A percentile compares a stretch with the other conserved stretches of the same genome.
Conservation (phyloP, 192 early-diverging fungal genomes). For the Jimgerdemannia flammicorona region DNA sequence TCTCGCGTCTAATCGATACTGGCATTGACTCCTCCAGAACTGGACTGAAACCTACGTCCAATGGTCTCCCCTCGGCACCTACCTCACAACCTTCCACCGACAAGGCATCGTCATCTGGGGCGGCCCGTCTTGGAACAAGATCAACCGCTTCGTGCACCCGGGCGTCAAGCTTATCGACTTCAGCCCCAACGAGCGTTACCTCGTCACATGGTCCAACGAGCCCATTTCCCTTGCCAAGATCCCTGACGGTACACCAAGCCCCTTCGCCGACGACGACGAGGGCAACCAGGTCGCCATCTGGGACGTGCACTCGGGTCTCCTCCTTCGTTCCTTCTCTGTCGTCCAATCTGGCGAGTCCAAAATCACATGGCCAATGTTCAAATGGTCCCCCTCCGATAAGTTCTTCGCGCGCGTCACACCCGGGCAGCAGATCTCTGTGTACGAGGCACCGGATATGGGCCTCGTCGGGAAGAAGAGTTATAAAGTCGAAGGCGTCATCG, state of each 20-base stretch:
- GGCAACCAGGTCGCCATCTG: slow-evolving; percentile 82
- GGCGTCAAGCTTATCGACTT: slow-evolving; percentile 90
- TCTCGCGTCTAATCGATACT: too few relatives aligned
- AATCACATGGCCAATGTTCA: slow-evolving; percentile 91
- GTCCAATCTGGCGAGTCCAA: slow-evolving; percentile 46
- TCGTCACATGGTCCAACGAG: slow-evolving; percentile 89
- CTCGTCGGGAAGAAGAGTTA: slow-evolving; percentile 92
- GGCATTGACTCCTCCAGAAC: slow-evolving; percentile 39
- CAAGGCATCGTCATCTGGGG: slow-evolving; percentile 97
- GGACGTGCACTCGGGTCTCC: slow-evolving; percentile 83
- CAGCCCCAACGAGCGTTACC: slow-evolving; percentile 90
- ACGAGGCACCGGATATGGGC: slow-evolving; percentile 93
- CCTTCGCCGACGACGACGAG: slow-evolving; percentile 64
- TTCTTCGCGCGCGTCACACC: slow-evolving; percentile 89
- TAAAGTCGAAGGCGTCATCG: slow-evolving; percentile 74
- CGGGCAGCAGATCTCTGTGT: slow-evolving; percentile 75
- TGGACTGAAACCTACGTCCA: slow-evolving; percentile 94
- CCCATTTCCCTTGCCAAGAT: slow-evolving; percentile 59
- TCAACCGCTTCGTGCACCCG: slow-evolving; percentile 88
- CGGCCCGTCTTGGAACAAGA: slow-evolving; percentile 86
- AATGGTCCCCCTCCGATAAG: slow-evolving; percentile 92
- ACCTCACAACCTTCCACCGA: slow-evolving; percentile 89
- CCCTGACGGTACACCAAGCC: slow-evolving; percentile 67
- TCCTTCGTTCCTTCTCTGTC: slow-evolving; percentile 86
- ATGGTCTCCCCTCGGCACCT: slow-evolving; percentile 95